Evolutionary conservation across 2,329 filamentous ascomycete genomes (phyloP).

Genomic region (Ceratocystis eucalypticola): DNA sequence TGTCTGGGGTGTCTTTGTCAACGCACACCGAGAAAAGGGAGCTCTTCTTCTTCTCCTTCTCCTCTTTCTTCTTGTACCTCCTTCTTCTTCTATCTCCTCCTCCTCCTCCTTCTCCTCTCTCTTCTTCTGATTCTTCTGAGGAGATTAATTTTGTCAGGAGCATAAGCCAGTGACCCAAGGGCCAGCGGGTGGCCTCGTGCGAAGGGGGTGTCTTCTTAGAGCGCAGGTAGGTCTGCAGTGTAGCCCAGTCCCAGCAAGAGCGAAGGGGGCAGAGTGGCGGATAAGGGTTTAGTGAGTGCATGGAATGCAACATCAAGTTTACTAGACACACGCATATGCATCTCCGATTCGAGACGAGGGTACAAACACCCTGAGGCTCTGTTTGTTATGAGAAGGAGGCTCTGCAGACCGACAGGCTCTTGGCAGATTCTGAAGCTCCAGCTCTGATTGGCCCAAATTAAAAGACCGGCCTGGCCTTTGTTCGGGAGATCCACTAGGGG

Average conservation of each 20-base stretch:
- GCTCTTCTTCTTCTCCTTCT: too few species aligned
- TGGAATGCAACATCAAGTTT: neutral
- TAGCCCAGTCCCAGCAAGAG: neutral
- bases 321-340: neutral
- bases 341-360: neutral
- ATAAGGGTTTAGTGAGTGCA: neutral
- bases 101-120: too few species aligned
- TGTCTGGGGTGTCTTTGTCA: too few species aligned
- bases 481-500: neutral
- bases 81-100: neutral
- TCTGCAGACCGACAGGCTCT: neutral
- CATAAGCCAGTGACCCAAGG: neutral
- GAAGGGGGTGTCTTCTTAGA: neutral
- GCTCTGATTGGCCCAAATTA: neutral
- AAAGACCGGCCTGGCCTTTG: neutral
- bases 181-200: neutral
- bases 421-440: neutral
- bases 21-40: too few species aligned
- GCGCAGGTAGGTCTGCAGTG: neutral
- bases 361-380: neutral
- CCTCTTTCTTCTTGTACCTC: too few species aligned
- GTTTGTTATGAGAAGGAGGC: neutral
- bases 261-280: neutral
- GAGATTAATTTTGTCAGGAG: conserved; percentile 7
- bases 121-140: neutral